phyloP scores from a whole-genome alignment of 768 basidiomycete species.

The Candolleomyces eurysporus region DNA sequence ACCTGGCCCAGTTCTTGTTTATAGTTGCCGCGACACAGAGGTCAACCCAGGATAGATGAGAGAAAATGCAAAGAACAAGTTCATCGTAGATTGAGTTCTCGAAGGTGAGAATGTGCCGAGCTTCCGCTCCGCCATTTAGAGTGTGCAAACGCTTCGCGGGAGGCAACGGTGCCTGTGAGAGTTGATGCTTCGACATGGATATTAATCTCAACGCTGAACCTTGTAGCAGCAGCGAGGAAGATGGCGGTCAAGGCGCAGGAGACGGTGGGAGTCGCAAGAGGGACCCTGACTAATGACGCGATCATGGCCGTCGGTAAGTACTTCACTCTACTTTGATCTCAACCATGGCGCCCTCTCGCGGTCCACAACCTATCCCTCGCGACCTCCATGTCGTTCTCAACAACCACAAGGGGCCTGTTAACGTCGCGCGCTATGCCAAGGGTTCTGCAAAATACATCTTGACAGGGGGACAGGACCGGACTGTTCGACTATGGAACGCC shows the following conservation, averaged over 20 bases:
- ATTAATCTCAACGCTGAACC: no score
- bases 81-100: conserved; percentile 70
- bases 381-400: conserved; percentile 60
- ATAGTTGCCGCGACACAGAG: conserved; percentile 64
- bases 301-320: background rate
- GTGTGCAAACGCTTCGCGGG: conserved; percentile 55
- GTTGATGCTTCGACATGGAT: conserved; percentile 50
- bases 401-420: conserved; percentile 80
- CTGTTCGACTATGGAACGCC: conserved; percentile 90
- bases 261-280: background rate
- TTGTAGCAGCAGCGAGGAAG: background rate
- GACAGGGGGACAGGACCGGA: conserved; percentile 91
- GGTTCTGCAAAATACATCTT: conserved; percentile 86
- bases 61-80: conserved; percentile 71
- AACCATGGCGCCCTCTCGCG: conserved; percentile 54
- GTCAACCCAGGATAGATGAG: conserved; percentile 63
- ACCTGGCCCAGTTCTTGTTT: conserved; percentile 64
- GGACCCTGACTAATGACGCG: background rate
- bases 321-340: conserved; percentile 6
- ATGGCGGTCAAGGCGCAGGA: background rate
- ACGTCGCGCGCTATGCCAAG: conserved; percentile 89
- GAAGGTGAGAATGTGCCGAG: conserved; percentile 34
- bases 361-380: conserved; percentile 52
- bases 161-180: conserved; percentile 50
- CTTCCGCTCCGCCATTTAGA: conserved; percentile 8